Evolutionary conservation across 2,329 filamentous ascomycete species (phyloP), one percentile per base, ranked within the genome.

Genomic region (Aureobasidium sp.): DNA sequence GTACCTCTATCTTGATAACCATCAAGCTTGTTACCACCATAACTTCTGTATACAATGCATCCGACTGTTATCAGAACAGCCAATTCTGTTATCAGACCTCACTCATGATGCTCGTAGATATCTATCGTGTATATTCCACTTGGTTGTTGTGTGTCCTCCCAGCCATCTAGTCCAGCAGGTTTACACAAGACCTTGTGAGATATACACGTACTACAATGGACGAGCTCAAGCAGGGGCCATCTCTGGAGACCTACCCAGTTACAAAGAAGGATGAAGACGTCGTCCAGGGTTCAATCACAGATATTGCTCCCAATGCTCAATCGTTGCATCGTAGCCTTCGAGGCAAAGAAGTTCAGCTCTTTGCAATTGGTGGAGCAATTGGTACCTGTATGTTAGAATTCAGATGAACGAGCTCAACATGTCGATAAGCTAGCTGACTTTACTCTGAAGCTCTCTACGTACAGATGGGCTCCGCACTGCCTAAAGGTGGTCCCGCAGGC

Each of bases 401-500:
- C 20, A 20, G 20, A 20, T 29, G 29, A 32, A 2, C 12, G 9
- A 41, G 29, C 20, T 9, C 26, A 26, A 3, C 20, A 8, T 5
- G 3, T 34, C 17, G 8, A 2, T 10, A 56, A 34, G 2, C 34
- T 23, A 27, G 20, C 55, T 58, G 55, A 58, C 29, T 5, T 1
- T 36, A 37, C 17, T 13, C 3, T 12, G 6, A 37, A 58, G 55
- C 55, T 27, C 32, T 58, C 9, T 58, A 58, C 17, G 55, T 58
- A 47, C 55, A 58, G 29, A 62, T 68, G 42, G 67, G 65, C 53
- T 64, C 66, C 29, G 66, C 62, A 44, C 64, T 65, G 7, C 65
- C 62, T 3, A 64, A 50, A n/a, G 62, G 79, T 77, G 65, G 72
- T 78, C 61, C 80, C 75, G 64, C 78, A 78, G 65, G 73, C 74